A percentile compares a stretch with the other conserved stretches of the same genome.
These are phyloP conservation scores for Acer negundo DNA, from an alignment of 345 rosid genomes.

Conservation along the genomic window DNA sequence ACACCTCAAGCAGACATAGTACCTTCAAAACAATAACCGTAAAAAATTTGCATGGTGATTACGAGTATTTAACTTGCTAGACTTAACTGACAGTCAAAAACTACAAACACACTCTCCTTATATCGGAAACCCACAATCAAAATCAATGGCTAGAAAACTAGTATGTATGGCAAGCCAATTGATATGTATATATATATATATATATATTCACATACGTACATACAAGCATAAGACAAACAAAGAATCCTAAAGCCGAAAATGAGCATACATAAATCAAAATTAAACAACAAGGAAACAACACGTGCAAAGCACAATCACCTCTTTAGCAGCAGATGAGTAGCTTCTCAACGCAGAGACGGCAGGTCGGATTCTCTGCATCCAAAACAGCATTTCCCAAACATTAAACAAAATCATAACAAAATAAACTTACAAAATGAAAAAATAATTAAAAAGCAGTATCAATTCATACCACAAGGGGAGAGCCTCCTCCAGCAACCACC, in stretches of 20 bases:
- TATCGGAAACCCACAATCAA: not conserved
- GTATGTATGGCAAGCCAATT: not conserved
- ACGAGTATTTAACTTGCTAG: not conserved
- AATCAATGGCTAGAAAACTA: not conserved
- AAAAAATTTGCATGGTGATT: not conserved
- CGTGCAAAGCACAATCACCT: slow-evolving; percentile 36
- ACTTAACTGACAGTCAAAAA: not conserved
- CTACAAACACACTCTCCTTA: not conserved
- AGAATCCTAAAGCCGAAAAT: not conserved
- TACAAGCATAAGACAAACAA: not conserved
- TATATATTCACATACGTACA: not conserved
- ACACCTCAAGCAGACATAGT: not conserved
- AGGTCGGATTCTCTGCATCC: slow-evolving; percentile 49
- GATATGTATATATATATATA: not conserved
- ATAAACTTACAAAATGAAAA: not conserved
- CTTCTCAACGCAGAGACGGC: slow-evolving; percentile 49
- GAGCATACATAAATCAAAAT: not conserved
- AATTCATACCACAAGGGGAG: slow-evolving; percentile 27
- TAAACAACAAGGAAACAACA: not conserved
- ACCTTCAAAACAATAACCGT: not conserved
- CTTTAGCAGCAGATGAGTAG: slow-evolving; percentile 67
- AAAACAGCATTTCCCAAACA: not conserved
- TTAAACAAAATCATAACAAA: not conserved
- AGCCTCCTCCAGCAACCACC: slow-evolving; percentile 43
- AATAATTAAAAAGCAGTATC: not conserved